A percentile compares a stretch with the other conserved stretches of the same genome.
Evolutionary conservation across 148 eudicot species (phyloP).

Genomic region (Vaccinium macrocarpon): DNA sequence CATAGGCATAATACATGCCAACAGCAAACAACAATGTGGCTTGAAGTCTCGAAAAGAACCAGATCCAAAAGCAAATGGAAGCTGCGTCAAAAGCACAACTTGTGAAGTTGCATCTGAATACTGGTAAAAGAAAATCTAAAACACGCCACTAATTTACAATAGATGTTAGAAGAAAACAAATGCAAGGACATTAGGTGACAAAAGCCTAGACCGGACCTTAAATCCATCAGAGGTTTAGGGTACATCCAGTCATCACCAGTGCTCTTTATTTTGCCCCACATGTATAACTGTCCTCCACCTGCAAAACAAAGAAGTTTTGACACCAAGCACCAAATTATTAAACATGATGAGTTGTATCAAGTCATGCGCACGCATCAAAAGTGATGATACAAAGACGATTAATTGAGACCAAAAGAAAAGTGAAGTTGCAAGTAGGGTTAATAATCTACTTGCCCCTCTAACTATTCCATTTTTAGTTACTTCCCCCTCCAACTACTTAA

Average conservation of each 20-base stretch:
- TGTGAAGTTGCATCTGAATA: neutral
- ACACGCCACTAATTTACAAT: neutral
- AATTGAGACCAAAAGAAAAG: neutral
- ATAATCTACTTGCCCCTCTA: too few relatives aligned
- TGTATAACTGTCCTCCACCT: conserved; percentile 97
- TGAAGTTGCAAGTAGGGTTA: neutral
- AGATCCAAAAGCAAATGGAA: neutral
- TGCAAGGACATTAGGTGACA: neutral
- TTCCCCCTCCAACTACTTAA: too few relatives aligned
- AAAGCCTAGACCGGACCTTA: conserved; percentile 52
- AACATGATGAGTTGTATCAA: neutral
- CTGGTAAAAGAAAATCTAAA: conserved; percentile 7
- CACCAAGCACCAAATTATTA: neutral
- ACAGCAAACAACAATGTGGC: neutral
- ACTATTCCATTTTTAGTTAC: too few relatives aligned
- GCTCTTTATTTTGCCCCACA: conserved; percentile 96
- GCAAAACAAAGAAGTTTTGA: conserved; percentile 17
- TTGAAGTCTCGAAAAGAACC: neutral
- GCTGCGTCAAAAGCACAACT: neutral
- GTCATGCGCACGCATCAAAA: neutral
- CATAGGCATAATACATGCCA: neutral
- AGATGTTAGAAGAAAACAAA: neutral
- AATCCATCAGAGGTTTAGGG: conserved; percentile 95
- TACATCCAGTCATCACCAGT: conserved; percentile 99
- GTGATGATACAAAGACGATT: neutral